phyloP scores from a whole-genome alignment of 495 filamentous ascomycete genomes.

The Penicillium pulvis region DNA sequence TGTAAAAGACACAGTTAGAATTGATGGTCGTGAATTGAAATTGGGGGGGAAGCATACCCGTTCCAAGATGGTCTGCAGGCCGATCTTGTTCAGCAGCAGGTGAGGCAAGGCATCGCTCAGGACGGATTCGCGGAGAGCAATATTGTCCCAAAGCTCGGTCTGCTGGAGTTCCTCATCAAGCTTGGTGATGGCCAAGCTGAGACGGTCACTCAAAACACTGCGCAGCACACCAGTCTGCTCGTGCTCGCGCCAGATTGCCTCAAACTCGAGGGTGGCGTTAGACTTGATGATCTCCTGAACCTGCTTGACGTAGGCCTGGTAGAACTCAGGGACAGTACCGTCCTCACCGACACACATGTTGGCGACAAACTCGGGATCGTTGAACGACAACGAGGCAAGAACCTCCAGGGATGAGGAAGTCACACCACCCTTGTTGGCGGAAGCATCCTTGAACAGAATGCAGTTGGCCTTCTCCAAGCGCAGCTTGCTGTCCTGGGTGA shows the following conservation, averaged over 20 bases:
- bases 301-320: constrained; percentile 86
- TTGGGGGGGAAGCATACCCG: constrained; percentile 52
- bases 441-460: constrained; percentile 96
- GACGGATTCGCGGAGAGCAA: constrained; percentile 73
- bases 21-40: not conserved
- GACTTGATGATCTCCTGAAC: constrained; percentile 87
- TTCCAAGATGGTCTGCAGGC: constrained; percentile 80
- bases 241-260: constrained; percentile 96
- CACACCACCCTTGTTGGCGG: constrained; percentile 97
- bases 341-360: constrained; percentile 88
- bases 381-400: constrained; percentile 88
- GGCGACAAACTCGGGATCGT: constrained; percentile 82
- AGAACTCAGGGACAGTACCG: constrained; percentile 84
- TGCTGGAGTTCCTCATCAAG: constrained; percentile 94
- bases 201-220: constrained; percentile 83
- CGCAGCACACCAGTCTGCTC: constrained; percentile 75
- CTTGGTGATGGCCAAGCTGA: constrained; percentile 88
- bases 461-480: constrained; percentile 91
- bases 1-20: constrained; percentile 33
- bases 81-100: constrained; percentile 83
- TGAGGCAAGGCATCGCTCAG: constrained; percentile 84
- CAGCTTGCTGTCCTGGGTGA: constrained; percentile 97
- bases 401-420: constrained; percentile 98
- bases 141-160: constrained; percentile 88
- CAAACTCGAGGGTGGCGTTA: constrained; percentile 92